Conservation (phyloP, 1,284 basidiomycete species). For the Pterulicium gracile region DNA sequence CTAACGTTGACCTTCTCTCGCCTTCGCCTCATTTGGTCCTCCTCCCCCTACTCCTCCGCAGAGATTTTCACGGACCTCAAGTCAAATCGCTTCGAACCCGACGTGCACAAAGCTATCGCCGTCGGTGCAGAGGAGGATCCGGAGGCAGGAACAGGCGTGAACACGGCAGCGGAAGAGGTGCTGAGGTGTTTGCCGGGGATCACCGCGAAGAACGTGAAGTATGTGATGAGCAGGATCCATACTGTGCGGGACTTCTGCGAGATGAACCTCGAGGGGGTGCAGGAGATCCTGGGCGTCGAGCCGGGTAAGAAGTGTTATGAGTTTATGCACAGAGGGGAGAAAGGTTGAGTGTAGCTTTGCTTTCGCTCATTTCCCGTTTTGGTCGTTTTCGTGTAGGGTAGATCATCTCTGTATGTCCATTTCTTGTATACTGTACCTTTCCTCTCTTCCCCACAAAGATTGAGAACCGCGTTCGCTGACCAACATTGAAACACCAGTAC, state of each 20-base stretch:
- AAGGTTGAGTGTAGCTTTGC: too few species aligned
- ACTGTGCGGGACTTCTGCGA: conserved; percentile 73
- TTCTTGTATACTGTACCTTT: too few species aligned
- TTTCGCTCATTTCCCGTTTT: too few species aligned
- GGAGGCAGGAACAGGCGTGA: conserved; percentile 54
- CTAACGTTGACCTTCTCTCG: conserved; percentile 86
- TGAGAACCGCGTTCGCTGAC: too few species aligned
- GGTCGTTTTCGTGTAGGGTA: too few species aligned
- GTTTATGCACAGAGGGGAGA: conserved; percentile 77
- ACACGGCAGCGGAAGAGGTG: conserved; percentile 68
- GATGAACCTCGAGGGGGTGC: conserved; percentile 50
- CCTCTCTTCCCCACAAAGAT: too few species aligned
- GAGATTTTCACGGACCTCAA: conserved; percentile 94
- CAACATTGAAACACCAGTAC: too few species aligned
- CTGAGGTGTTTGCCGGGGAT: conserved; percentile 70
- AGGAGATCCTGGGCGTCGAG: conserved; percentile 74
- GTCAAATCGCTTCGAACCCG: conserved; percentile 74
- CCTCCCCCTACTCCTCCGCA: conserved; percentile 86
- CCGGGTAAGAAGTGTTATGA: conserved; percentile 72
- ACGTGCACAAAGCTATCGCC: conserved; percentile 62
- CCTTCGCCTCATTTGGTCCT: conserved; percentile 93
- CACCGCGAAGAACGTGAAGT: conserved; percentile 75
- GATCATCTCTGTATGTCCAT: too few species aligned
- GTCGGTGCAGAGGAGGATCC: conserved; percentile 74
- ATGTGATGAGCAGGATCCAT: conserved; percentile 73